Base-by-base conservation (phyloP, 305 asterid species). In the Andrographis paniculata region DNA sequence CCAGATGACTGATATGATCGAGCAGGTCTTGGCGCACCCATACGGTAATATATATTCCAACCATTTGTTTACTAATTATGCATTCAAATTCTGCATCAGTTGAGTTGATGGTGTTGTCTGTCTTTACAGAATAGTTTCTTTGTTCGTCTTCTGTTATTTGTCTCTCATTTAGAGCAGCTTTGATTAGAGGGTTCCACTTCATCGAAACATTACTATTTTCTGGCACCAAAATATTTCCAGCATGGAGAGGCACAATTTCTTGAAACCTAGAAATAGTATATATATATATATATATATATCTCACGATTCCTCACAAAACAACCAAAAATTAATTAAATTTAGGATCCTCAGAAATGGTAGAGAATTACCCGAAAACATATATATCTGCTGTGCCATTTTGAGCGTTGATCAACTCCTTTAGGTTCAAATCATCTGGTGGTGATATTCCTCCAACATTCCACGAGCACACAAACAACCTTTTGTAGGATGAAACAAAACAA, bases 371-470 rank as follows among this genome's bases (percentile, higher is more conserved):
- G 10, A 80, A 63, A 47, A 77, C 77, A 43, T 80, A 80, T 46
- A 77, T 67, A 64, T 77, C 91, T 36, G 91, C 80, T 58, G 27
- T 52, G 64, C 45, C 51, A 46, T 51, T 65, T 47, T 57, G 63
- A 55, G 57, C 51, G 59, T 59, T 36, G 44, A 80, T 80, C 62
- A 74, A 72, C 38, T 74, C 76, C 18, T 62, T 65, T 28, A 74
- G 71, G 74, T 66, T 58, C 53, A 77, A 37, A 57, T 63, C 42
- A 35, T 66, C 66, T 21, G 80, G 86, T 31, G 91, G 83, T 43
- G 62, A 41, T 66, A 67, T 53, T 46, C 91, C 91, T 59, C 86
- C 91, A 0, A 67, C 72, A 52, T 80, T 80, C 91, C 91, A 80
- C 37, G 86, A 71, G 72, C 78, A 66, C 52, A 72, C 86, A 47